Evolutionary conservation across 257 asterid species (phyloP), one percentile per base, ranked within the genome.

Genomic region (Penstemon davidsonii): DNA sequence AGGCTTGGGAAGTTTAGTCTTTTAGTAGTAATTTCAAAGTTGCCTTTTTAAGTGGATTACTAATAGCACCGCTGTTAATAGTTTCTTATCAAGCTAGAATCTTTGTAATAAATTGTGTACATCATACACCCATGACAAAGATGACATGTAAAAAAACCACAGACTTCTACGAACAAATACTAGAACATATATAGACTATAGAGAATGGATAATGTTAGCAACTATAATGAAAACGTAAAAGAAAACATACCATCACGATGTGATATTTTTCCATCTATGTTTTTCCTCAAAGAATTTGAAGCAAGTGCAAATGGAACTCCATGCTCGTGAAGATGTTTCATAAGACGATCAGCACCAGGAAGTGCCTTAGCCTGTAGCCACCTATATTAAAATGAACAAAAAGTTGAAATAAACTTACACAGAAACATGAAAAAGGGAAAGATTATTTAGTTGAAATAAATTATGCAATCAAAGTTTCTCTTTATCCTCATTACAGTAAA

Each of bases 271-370:
- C 67, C 82, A 53, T 83, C 89, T 25, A 89, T 79, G 58, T 84
- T 92, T 64, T 68, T 86, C 53, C 80, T 79, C 60, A 72, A 4
- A 65, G 96, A 86, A 72, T 89, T 92, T 50, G 98, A 92, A 64
- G 98, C 98, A 54, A 92, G 92, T 47, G 88, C 90, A 71, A 86
- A 71, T 9, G 92, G 96, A 64, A 89, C 84, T 43, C 87, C 91
- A 60, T 84, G 85, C 75, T 82, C 72, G 63, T 75, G 82, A 65
- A 92, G 88, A 80, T 92, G 96, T 47, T 60, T 72, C 85, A 92
- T 83, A 25, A 92, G 86, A 44, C 96, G 96, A 70, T 86, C 85
- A 50, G 85, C 98, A 57, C 96, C 96, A 13, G 98, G 98, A 77
- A 92, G 95, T 52, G 95, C 80, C 75, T 85, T 87, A 4, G 96